Evolutionary conservation across 352 stramenopile species (phyloP).

Genomic region (Pythium periplocum): DNA sequence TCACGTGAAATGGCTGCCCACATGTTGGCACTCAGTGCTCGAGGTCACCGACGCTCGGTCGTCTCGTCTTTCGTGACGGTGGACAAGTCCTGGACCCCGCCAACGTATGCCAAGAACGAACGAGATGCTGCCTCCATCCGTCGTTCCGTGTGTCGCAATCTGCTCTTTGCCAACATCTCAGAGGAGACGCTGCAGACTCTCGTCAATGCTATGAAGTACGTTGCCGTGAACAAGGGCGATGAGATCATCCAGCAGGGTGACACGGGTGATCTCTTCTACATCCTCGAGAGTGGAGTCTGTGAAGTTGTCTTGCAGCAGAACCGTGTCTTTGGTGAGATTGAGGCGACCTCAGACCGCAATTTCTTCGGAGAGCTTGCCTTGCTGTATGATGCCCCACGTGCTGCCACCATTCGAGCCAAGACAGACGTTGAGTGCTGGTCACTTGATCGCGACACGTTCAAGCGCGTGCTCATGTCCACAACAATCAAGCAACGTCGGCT

Average conservation of each 20-base stretch:
- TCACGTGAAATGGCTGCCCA: constrained; percentile 33
- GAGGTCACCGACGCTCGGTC: constrained; percentile 39
- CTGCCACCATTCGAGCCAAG: constrained; percentile 73
- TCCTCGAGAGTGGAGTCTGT: constrained; percentile 86
- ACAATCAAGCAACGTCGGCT: constrained; percentile 59
- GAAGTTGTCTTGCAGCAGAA: constrained; percentile 48
- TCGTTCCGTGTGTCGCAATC: constrained; percentile 47
- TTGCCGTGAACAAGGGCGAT: constrained; percentile 29
- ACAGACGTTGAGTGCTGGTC: constrained; percentile 82
- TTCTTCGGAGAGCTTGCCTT: constrained; percentile 93
- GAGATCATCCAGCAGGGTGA: constrained; percentile 75
- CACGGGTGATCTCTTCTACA: constrained; percentile 87
- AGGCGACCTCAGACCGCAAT: constrained; percentile 48
- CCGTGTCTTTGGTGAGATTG: constrained; percentile 50
- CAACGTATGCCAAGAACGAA: constrained; percentile 42
- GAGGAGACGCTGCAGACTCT: constrained; percentile 63
- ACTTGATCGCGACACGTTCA: constrained; percentile 77
- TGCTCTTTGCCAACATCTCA: constrained; percentile 63
- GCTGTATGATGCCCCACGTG: constrained; percentile 88
- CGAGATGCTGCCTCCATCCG: constrained; percentile 51
- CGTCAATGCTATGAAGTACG: constrained; percentile 69
- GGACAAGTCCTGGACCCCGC: constrained; percentile 48
- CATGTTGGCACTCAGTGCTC: constrained; percentile 25
- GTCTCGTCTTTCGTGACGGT: constrained; percentile 49
- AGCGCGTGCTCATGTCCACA: constrained; percentile 60